Base-by-base conservation (phyloP, 164 flowering plant species). In the Cinnamomum micranthum region DNA sequence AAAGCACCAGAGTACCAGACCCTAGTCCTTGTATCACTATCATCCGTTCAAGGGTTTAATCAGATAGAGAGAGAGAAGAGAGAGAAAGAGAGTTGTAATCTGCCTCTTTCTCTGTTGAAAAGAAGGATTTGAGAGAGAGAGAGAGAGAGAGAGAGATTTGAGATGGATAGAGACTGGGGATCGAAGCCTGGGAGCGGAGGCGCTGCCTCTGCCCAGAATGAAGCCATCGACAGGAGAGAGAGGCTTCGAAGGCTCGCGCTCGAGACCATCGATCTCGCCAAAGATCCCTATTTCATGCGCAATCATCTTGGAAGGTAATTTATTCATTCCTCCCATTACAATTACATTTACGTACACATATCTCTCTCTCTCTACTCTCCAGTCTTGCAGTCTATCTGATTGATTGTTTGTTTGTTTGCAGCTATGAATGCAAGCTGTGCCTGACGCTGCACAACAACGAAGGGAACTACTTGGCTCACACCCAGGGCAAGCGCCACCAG, bases 181-280 rank as follows among this genome's bases (percentile, higher is more conserved):
- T 90, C 99, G 80, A 95, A 95, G 87, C 96, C 99, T 0, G 99
- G 99, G 4, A 84, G 97, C 80, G 98, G 97, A 28, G 99, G 99
- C 79, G 97, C 99, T 25, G 98, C 99, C 82, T 78, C 96, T 35
- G 97, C 97, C 22, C 99, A 95, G 82, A 93, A 90, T 64, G 99
- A 93, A 78, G 99, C 99, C 74, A 90, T 95, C 72, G 99, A 95
- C 84, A 88, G 99, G 41, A 84, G 99, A 17, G 98, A 95, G 82
- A 89, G 99, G 11, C 88, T 95, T 71, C 86, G 98, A 14, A 74
- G 98, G 24, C 91, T 95, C 1, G 99, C 99, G 47, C 90, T 95
- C 33, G 99, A 95, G 76, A 95, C 99, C 69, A 95, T 95, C 74
- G 99, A 95, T 80, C 92, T 95, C 41, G 99, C 98, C 47, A 95